phyloP scores from a whole-genome alignment of 169 alveolate genomes.

The Cryptosporidium xiaoi region DNA sequence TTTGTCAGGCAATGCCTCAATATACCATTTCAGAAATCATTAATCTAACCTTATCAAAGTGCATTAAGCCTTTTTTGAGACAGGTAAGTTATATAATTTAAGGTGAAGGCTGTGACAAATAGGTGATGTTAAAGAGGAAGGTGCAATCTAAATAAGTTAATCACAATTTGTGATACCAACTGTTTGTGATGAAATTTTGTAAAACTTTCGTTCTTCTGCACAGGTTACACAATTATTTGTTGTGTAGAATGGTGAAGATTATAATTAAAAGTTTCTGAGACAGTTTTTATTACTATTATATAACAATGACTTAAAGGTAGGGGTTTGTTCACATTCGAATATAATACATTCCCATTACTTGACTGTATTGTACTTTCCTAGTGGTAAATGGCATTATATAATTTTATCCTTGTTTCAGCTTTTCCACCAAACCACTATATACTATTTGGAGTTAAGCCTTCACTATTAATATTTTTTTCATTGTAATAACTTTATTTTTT shows the following conservation, averaged over 20 bases:
- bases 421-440: no score
- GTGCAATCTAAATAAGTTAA: no score
- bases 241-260: constrained; percentile 53
- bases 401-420: no score
- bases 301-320: no score
- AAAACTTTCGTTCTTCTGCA: constrained; percentile 75
- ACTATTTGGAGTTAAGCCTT: no score
- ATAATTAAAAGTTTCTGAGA: constrained; percentile 21
- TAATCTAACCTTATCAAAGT: constrained; percentile 51
- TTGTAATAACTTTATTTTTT: constrained; percentile 3
- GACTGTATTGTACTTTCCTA: no score
- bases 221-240: not conserved
- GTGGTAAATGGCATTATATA: no score
- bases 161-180: not conserved
- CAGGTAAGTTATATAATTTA: constrained; percentile 47
- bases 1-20: constrained; percentile 77
- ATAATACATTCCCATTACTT: no score
- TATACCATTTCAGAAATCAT: constrained; percentile 22
- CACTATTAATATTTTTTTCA: no score
- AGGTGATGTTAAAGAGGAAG: no score
- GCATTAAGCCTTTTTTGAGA: constrained; percentile 67
- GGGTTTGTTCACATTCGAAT: no score
- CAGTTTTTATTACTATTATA: not conserved
- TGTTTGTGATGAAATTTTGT: constrained; percentile 16
- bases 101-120: not conserved